Conservation (phyloP, 345 rosid species). For the Anastatica hierochuntica region DNA sequence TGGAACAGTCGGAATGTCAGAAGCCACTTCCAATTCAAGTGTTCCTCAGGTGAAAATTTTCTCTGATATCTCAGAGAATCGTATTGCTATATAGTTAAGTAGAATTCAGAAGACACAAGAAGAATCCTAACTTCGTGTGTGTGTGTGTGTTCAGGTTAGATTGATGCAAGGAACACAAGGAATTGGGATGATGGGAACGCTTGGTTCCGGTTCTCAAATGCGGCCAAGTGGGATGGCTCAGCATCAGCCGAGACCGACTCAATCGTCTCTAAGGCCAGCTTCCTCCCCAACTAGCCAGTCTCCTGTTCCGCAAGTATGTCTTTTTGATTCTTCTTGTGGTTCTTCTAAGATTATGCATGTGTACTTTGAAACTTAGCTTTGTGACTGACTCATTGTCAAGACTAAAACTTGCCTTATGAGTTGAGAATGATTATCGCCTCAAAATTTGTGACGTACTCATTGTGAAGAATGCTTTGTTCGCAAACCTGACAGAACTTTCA, state of each 20-base stretch:
- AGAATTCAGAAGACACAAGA: not conserved
- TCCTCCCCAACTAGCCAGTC: conserved; percentile 48
- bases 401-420: not conserved
- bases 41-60: conserved; percentile 37
- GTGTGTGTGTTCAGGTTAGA: conserved; percentile 37
- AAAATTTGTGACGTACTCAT: too few relatives aligned
- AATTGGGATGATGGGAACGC: conserved; percentile 53
- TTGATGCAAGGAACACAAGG: conserved; percentile 57
- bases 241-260: conserved; percentile 77
- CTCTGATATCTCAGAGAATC: not conserved
- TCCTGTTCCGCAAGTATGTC: conserved; percentile 53
- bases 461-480: not conserved
- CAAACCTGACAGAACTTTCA: conserved; percentile 52
- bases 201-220: conserved; percentile 54
- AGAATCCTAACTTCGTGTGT: not conserved
- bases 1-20: conserved; percentile 35
- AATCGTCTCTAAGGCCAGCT: conserved; percentile 48
- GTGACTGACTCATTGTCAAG: not conserved
- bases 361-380: not conserved
- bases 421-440: not conserved
- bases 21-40: conserved; percentile 35
- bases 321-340: not conserved
- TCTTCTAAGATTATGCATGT: not conserved
- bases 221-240: conserved; percentile 62
- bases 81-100: not conserved